Evolutionary conservation across 192 early-diverging fungal species (phyloP), one percentile per base, ranked within the genome.

Genomic region (Coemansia sp.): DNA sequence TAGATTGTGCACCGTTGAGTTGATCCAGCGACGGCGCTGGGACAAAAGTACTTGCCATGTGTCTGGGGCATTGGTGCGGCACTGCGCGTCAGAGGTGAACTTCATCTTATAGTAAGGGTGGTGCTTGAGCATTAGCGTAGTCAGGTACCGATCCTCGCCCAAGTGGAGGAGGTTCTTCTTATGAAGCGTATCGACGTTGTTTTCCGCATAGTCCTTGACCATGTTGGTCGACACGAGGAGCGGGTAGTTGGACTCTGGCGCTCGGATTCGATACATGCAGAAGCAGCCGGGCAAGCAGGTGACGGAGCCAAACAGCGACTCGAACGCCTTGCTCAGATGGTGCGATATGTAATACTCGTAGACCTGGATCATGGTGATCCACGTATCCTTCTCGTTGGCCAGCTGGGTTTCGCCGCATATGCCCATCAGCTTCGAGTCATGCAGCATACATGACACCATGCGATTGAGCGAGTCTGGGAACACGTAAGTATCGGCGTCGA

Each of bases 1-100:
- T 72, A 98, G 84, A 78, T 99, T 99, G 86, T 99, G 98, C 14
- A 99, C 92, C 0, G 98, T 99, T 34, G 96, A 98, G 86, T 99
- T 99, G 76, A 99, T 99, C 98, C 98, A 99, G 66, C 98, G 93
- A 75, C 98, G 94, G 68, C 98, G 92, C 80, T 99, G 98, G 2
- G 98, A 99, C 24, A 99, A 77, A 48, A 99, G 84, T 24, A 99
- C 93, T 61, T 89, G 85, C 95, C 95, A 99, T 35, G 89, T 89
- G 69, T 99, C 98, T 7, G 98, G 98, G 3, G 93, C 98, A 59
- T 88, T 91, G n/a, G 98, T 99, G 62, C 87, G 88, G 81, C 97
- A 98, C 72, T 93, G 88, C 5, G 98, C 98, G 69, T 99, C 97
- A 5, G 94, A 88, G 4, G 95, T 96, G 62, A 98, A 99, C 40